Conservation (phyloP, 352 stramenopile species). For the Pythium brassicae region DNA sequence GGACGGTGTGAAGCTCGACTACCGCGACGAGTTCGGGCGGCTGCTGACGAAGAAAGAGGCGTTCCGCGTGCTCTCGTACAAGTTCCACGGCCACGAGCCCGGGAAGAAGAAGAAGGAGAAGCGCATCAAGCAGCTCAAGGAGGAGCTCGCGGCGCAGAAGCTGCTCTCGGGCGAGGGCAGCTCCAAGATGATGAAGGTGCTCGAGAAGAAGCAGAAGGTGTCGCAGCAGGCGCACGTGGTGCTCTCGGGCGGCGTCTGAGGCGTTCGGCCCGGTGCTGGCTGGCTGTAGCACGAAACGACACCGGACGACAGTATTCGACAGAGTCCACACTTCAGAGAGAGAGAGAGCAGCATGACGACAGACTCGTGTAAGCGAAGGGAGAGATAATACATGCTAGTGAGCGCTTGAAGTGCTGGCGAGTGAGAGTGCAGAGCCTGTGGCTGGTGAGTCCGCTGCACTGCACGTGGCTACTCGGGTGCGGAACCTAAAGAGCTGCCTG, state of each 20-base stretch:
- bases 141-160: constrained; percentile 75
- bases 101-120: constrained; percentile 98
- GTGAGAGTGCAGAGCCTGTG: too few relatives aligned
- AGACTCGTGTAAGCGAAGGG: too few relatives aligned
- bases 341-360: too few relatives aligned
- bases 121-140: constrained; percentile 82
- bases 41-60: constrained; percentile 97
- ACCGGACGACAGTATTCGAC: too few relatives aligned
- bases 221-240: constrained; percentile 82
- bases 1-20: constrained; percentile 92
- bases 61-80: constrained; percentile 97
- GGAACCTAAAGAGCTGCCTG: too few relatives aligned
- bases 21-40: constrained; percentile 95
- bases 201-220: constrained; percentile 82
- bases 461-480: too few relatives aligned
- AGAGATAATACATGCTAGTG: too few relatives aligned
- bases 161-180: constrained; percentile 68
- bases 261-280: too few relatives aligned
- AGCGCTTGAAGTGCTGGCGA: too few relatives aligned
- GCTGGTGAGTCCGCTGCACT: too few relatives aligned
- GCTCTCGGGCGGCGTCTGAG: constrained; percentile 57
- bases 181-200: constrained; percentile 81
- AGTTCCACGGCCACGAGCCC: constrained; percentile 97
- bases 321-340: too few relatives aligned
- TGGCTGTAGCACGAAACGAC: too few relatives aligned